Percentiles rank a stretch among this genome's conserved stretches.
These are phyloP conservation scores for Lentinula edodes DNA, from an alignment of 768 basidiomycete genomes.

Conservation along the genomic window DNA sequence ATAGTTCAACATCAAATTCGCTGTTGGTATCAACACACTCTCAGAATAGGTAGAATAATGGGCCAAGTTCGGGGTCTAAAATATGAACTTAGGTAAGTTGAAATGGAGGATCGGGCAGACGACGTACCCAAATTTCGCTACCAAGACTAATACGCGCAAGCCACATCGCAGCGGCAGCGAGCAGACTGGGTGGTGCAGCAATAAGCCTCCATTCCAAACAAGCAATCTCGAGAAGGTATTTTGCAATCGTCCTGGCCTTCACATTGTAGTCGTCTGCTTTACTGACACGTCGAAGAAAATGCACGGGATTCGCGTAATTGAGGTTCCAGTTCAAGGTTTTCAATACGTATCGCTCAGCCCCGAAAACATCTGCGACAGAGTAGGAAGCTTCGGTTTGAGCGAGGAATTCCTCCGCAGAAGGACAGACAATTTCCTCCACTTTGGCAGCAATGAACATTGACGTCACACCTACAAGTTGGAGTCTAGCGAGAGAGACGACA, in stretches of 20 bases:
- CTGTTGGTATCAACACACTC: constrained; percentile 71
- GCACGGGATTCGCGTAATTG: constrained; percentile 82
- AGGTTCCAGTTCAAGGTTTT: constrained; percentile 84
- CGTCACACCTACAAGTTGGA: constrained; percentile 88
- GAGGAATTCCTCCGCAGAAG: constrained; percentile 76
- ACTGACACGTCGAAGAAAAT: constrained; percentile 82
- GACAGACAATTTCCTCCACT: constrained; percentile 89
- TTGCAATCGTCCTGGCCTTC: constrained; percentile 79
- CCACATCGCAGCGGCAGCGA: constrained; percentile 86
- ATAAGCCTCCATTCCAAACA: constrained; percentile 79
- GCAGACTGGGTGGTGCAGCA: constrained; percentile 63
- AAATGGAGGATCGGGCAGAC: background rate
- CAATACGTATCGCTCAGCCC: constrained; percentile 85
- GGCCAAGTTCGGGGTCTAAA: constrained; percentile 73
- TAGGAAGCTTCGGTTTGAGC: constrained; percentile 76
- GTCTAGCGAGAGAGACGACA: constrained; percentile 72
- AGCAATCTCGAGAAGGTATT: constrained; percentile 86
- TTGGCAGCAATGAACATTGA: constrained; percentile 87
- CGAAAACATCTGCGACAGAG: constrained; percentile 73
- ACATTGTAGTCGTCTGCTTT: constrained; percentile 92
- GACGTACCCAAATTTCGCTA: constrained; percentile 76
- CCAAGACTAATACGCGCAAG: constrained; percentile 75
- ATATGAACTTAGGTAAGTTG: constrained; percentile 7
- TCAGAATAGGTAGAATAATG: constrained; percentile 88
- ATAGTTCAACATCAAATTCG: constrained; percentile 86